These are phyloP conservation scores for Blastobotrys terrestris DNA, from an alignment of 805 yeast species.

Conservation along the genomic window DNA sequence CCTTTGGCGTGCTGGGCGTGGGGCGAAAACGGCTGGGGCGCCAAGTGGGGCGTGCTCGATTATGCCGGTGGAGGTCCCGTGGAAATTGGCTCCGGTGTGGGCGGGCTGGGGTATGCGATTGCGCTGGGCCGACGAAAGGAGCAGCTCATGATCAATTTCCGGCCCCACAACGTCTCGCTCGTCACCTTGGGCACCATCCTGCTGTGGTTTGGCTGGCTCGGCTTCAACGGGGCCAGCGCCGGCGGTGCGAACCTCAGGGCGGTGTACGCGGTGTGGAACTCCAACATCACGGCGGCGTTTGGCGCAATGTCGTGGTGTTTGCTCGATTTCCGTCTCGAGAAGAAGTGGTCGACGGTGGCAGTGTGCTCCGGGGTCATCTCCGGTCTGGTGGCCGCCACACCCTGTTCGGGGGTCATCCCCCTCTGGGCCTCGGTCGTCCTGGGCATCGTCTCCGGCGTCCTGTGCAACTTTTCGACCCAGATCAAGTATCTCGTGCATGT, in stretches of 20 bases:
- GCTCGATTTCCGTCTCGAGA: conserved; percentile 80
- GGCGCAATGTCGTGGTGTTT: conserved; percentile 92
- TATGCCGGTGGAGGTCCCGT: conserved; percentile 99
- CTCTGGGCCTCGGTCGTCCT: conserved; percentile 84
- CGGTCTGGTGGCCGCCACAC: conserved; percentile 96
- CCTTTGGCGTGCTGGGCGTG: conserved; percentile 97
- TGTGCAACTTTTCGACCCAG: conserved; percentile 87
- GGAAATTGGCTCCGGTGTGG: conserved; percentile 85
- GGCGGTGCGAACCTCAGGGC: conserved; percentile 76
- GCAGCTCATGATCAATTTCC: conserved; percentile 68
- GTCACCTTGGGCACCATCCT: conserved; percentile 82
- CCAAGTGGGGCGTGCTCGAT: conserved; percentile 84
- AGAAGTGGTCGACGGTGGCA: conserved; percentile 92
- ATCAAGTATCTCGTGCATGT: conserved; percentile 73
- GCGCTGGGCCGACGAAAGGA: conserved; percentile 67
- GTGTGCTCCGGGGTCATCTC: conserved; percentile 93
- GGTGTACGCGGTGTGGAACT: conserved; percentile 84
- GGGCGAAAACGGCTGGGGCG: conserved; percentile 84
- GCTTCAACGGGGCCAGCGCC: conserved; percentile 90
- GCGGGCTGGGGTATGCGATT: conserved; percentile 61
- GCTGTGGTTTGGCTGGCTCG: conserved; percentile 94
- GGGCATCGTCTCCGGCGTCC: conserved; percentile 73
- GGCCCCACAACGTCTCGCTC: conserved; percentile 93
- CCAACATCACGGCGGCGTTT: conserved; percentile 81
- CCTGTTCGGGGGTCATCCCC: conserved; percentile 86